Base-by-base conservation (phyloP, 1,139 yeast genomes). In the Candida tropicalis region DNA sequence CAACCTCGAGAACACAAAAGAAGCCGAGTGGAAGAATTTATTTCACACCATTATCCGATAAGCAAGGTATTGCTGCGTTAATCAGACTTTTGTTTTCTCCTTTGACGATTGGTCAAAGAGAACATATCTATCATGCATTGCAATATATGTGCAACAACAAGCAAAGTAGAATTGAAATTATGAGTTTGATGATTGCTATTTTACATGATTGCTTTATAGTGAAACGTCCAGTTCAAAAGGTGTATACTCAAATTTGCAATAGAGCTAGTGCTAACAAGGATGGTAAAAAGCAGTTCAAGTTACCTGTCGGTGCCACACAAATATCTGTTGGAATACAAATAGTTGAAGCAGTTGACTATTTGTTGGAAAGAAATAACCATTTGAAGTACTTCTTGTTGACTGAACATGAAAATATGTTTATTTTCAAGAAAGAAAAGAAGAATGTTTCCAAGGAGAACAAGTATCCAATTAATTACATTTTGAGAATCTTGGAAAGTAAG, bases 141-240 rank as follows among this genome's bases (percentile, higher is more conserved):
- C 79, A 79, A 26, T 81, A 79, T 47, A 62, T 90, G 47, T 87
- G 96, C 57, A 76, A 80, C 48, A 88, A 84, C 62, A 86, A 87
- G 58, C 95, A 85, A 50, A 86, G 88, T 9, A 68, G 97, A 41
- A 68, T 79, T 16, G 97, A 91, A 51, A 77, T 89, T n/a, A 72
- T 90, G 60, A 82, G 85, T 36, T 66, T 85, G 44, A 61, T 90
- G 41, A 62, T 90, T 37, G 81, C 84, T 24, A 77, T 90, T 36
- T 65, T 91, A 35, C 84, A 83, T 49, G 97, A 90, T 51, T 95
- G 95, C 7, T 70, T 86, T 11, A 60, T 63, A 1, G 85, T 80
- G 52, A 83, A 81, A 42, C 74, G 73, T 22, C 65, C 88, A 0
- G 62, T 88, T 41, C 93, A 86, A 51, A 78, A 72, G 51, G 77